Conservation (phyloP, 495 filamentous ascomycete species). For the Penicillium antarcticum region DNA sequence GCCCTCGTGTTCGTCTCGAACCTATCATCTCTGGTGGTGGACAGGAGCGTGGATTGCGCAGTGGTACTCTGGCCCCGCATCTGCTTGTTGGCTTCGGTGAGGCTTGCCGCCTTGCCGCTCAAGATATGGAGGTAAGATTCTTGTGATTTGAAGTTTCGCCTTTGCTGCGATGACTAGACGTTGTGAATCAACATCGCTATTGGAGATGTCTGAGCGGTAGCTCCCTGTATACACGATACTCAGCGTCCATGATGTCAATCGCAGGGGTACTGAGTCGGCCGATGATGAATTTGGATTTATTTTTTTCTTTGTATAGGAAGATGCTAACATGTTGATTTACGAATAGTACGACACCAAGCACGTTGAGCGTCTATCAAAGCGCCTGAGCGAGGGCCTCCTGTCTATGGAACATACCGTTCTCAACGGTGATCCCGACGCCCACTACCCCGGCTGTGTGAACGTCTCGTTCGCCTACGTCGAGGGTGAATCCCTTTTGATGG, state of each 20-base stretch:
- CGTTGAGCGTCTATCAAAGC: conserved; percentile 76
- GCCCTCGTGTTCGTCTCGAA: conserved; percentile 89
- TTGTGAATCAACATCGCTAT: conserved; percentile 55
- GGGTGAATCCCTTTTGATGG: conserved; percentile 97
- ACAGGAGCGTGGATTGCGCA: conserved; percentile 90
- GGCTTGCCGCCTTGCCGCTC: conserved; percentile 84
- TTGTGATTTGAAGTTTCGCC: not conserved
- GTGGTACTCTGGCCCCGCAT: conserved; percentile 87
- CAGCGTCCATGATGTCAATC: conserved; percentile 42
- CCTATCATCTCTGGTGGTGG: conserved; percentile 96
- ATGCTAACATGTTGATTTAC: conserved; percentile 25
- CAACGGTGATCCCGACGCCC: conserved; percentile 78
- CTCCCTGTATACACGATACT: conserved; percentile 34
- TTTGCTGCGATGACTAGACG: conserved; percentile 47
- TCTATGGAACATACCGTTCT: conserved; percentile 86
- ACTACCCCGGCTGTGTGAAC: conserved; percentile 97
- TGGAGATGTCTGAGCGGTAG: conserved; percentile 42
- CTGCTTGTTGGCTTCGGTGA: conserved; percentile 92
- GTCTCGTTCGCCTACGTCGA: conserved; percentile 98
- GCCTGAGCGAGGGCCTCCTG: conserved; percentile 75
- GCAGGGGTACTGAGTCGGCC: conserved; percentile 50
- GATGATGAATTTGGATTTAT: not conserved
- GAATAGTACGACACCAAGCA: conserved; percentile 85
- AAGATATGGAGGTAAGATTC: conserved; percentile 79
- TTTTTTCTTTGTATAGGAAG: not conserved